Evolutionary conservation across 2,329 filamentous ascomycete genomes (phyloP).

Genomic region (Ceratocystis variospora): DNA sequence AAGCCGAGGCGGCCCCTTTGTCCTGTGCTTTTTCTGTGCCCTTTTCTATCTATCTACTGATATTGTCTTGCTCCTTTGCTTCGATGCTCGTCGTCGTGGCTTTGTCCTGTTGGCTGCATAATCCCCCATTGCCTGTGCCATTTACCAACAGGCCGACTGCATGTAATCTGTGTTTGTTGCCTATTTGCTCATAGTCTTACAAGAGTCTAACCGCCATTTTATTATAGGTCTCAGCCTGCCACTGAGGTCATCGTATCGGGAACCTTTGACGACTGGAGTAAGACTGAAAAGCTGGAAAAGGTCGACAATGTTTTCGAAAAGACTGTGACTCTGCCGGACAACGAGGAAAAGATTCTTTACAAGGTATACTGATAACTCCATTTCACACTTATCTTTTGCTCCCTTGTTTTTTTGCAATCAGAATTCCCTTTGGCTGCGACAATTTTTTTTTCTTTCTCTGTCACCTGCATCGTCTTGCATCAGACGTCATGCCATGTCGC

Average conservation of each 20-base stretch:
- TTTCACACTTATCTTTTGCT: constrained; percentile 11
- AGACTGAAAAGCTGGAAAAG: constrained; percentile 71
- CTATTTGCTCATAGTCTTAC: not conserved
- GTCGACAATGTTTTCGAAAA: constrained; percentile 63
- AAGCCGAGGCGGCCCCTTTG: not conserved
- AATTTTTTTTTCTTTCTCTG: not conserved
- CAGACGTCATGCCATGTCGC: constrained; percentile 3
- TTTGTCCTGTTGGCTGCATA: not conserved
- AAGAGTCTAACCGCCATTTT: not conserved
- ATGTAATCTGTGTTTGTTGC: not conserved
- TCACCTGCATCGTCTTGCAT: not conserved
- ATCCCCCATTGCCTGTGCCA: not conserved
- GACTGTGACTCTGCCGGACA: constrained; percentile 56
- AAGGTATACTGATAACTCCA: constrained; percentile 51
- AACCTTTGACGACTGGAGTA: constrained; percentile 88
- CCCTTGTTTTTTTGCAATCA: constrained; percentile 8
- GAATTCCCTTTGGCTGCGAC: not conserved
- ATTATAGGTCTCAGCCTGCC: constrained; percentile 63
- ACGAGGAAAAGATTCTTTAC: constrained; percentile 68
- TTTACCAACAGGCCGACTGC: not conserved
- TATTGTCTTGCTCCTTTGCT: not conserved
- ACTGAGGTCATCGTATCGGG: constrained; percentile 88
- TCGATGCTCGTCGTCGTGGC: not conserved
- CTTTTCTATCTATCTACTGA: not conserved
- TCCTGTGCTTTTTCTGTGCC: not conserved